Percentiles rank a stretch among this genome's conserved stretches.
Evolutionary conservation across 2,329 filamentous ascomycete genomes (phyloP).

Genomic region (Sporothrix brasiliensis): DNA sequence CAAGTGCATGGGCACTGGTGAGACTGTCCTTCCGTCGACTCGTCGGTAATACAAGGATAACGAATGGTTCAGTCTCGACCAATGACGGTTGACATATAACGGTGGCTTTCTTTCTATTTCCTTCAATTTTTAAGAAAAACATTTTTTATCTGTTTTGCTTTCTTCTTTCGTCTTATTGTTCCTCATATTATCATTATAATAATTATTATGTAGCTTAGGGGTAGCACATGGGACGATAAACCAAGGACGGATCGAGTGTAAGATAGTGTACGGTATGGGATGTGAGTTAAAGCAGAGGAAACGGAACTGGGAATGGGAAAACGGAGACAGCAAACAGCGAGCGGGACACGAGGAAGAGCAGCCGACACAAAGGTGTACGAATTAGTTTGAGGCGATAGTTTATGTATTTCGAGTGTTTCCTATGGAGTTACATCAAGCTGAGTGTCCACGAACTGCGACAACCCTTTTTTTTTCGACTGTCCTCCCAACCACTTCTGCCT

Average conservation of each 20-base stretch:
- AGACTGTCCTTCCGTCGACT: background rate
- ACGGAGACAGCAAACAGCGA: too few relatives aligned
- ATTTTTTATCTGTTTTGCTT: background rate
- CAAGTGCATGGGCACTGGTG: slow-evolving; percentile 11
- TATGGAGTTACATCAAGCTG: too few relatives aligned
- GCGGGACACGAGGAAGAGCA: too few relatives aligned
- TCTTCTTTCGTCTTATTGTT: background rate
- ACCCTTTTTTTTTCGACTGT: too few relatives aligned
- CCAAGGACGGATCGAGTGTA: background rate
- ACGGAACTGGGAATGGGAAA: background rate
- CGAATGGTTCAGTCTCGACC: background rate
- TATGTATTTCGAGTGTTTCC: too few relatives aligned
- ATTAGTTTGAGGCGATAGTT: too few relatives aligned
- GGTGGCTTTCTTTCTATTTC: background rate
- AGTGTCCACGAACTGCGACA: too few relatives aligned
- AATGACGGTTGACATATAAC: background rate
- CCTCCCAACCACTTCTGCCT: too few relatives aligned
- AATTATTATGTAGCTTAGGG: background rate
- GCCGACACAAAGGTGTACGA: too few relatives aligned
- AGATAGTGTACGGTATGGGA: background rate
- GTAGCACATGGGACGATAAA: background rate
- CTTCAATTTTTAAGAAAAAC: background rate
- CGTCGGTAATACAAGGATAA: background rate
- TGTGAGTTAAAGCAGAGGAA: background rate
- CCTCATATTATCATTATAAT: background rate